Evolutionary conservation across 257 asterid genomes (phyloP), one percentile per base, ranked within the genome.

Genomic region (Salvia rosmarinus): DNA sequence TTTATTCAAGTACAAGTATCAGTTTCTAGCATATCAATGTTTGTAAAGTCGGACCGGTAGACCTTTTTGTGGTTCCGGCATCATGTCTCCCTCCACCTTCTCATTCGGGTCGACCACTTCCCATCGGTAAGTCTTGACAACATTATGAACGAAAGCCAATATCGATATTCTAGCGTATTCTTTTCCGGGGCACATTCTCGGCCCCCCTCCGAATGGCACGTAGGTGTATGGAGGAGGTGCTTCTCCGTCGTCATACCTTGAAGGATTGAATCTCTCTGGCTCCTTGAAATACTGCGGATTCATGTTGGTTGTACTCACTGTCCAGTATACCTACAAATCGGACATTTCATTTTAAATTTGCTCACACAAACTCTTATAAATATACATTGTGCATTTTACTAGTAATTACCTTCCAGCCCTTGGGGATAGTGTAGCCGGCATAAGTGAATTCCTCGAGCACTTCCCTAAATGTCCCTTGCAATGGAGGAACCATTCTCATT

Each of bases 141-240:
- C 77, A 44, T 86, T 84, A 37, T 90, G 95, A 20, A 87, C 65
- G 59, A 87, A 90, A 17, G 88, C 60, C 9, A 90, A 67, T 42
- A 83, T 82, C 1, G 89, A 89, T 1, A 87, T 75, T n/a, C 96
- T 77, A 1, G 96, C 96, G 32, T 87, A 89, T 47, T 89, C 96
- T 81, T 87, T 89, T 2, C 96, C 96, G 0, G 96, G 96, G 72
- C 96, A 88, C 82, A 80, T 63, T 77, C 95, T 84, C 12, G 89
- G 92, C 19, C 96, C 96, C 1, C 96, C 91, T 20, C 96, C 96
- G 47, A 88, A 88, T 0, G 96, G 95, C 0, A 85, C 84, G 7
- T 83, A 81, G 0, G 91, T 78, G 61, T 88, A 90, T 0, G 96
- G 87, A 1, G 79, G 71, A 1, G 74, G 82, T 0, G 72, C 83